Evolutionary conservation across 495 filamentous ascomycete species (phyloP).

Genomic region (Aspergillus egyptiacus): DNA sequence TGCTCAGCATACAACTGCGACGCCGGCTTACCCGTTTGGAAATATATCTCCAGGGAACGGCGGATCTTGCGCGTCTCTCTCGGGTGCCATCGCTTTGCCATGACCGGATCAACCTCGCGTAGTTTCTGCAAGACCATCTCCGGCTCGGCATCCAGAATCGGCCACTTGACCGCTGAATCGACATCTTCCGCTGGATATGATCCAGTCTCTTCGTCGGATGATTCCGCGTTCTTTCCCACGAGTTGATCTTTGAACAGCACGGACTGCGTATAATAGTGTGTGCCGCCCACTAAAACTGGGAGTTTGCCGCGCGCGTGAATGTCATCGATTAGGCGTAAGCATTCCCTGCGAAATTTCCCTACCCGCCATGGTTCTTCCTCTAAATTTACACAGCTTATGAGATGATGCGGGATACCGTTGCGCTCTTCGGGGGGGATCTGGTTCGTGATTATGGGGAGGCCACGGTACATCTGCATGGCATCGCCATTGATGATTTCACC

Average conservation of each 20-base stretch:
- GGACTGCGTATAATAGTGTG: conserved; percentile 88
- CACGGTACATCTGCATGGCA: conserved; percentile 97
- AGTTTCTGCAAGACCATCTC: conserved; percentile 66
- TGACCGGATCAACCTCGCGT: conserved; percentile 74
- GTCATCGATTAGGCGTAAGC: conserved; percentile 63
- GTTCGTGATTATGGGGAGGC: conserved; percentile 92
- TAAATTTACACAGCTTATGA: conserved; percentile 69
- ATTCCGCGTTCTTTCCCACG: conserved; percentile 34
- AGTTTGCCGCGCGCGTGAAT: conserved; percentile 70
- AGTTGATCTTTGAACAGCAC: conserved; percentile 70
- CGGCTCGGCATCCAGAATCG: conserved; percentile 65
- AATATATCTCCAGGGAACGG: conserved; percentile 83
- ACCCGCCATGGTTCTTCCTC: conserved; percentile 79
- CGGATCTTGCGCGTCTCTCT: conserved; percentile 85
- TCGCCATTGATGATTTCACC: conserved; percentile 98
- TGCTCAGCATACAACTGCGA: conserved; percentile 89
- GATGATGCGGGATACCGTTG: conserved; percentile 80
- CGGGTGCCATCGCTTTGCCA: conserved; percentile 91
- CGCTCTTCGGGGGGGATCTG: conserved; percentile 72
- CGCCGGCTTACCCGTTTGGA: conserved; percentile 68
- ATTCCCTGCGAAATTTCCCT: conserved; percentile 62
- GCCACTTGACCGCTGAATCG: conserved; percentile 42
- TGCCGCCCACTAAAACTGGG: conserved; percentile 90
- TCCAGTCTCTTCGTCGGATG: conserved; percentile 17
- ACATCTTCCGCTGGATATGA: not conserved